Conservation (phyloP, 202 grass and related monocot species). For the Setaria italica region DNA sequence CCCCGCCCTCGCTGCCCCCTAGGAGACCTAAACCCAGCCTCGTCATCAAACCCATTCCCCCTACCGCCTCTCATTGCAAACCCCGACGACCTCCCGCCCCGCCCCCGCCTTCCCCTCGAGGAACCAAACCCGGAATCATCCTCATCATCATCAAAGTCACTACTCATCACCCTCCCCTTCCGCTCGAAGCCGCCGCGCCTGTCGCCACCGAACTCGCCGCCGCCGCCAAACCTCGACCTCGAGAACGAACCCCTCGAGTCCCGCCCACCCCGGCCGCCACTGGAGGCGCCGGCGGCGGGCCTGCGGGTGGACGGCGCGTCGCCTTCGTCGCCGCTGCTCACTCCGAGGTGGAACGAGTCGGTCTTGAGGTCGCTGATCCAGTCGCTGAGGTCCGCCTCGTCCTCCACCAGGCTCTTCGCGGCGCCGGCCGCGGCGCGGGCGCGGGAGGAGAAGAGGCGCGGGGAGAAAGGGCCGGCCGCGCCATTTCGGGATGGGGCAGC, state of each 20-base stretch:
- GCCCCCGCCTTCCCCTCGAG: conserved; percentile 36
- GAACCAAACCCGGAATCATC: conserved; percentile 47
- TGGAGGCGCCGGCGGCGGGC: conserved; percentile 29
- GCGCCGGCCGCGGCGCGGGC: conserved; percentile 13
- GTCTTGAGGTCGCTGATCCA: conserved; percentile 78
- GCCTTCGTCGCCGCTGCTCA: conserved; percentile 72
- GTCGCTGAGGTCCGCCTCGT: conserved; percentile 85
- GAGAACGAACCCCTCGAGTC: conserved; percentile 43
- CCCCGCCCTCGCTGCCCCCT: conserved; percentile 55
- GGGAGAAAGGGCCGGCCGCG: conserved; percentile 27
- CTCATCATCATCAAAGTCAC: conserved; percentile 38
- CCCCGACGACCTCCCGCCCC: conserved; percentile 37
- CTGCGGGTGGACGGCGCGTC: conserved; percentile 29
- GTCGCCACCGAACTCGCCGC: conserved; percentile 36
- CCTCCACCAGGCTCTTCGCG: conserved; percentile 74
- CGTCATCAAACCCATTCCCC: conserved; percentile 49
- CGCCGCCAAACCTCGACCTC: conserved; percentile 52
- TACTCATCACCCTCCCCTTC: conserved; percentile 50
- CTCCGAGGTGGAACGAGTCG: conserved; percentile 57
- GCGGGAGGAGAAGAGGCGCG: conserved; percentile 61
- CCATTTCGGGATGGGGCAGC: conserved; percentile 31
- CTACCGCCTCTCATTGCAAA: conserved; percentile 46
- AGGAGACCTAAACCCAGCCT: conserved; percentile 36
- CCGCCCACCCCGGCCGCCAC: conserved; percentile 50
- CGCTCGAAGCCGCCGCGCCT: conserved; percentile 39